Base-by-base conservation (phyloP, 768 basidiomycete genomes). In the Cyathus striatus region DNA sequence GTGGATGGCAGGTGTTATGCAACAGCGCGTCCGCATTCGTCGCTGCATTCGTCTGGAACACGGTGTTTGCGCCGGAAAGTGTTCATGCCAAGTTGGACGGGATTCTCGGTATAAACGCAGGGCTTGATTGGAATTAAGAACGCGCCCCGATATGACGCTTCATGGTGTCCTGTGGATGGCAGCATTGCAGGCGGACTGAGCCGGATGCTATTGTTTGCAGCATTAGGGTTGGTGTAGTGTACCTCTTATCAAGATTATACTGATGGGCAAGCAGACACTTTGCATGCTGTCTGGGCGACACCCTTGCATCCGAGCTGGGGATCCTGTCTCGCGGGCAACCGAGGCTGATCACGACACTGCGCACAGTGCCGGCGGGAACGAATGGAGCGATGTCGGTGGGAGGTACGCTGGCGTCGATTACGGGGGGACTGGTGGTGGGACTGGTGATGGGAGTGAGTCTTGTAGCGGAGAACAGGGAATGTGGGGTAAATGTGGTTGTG, bases 241-340 rank as follows among this genome's bases (percentile, higher is more conserved):
- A n/a, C 13, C 9, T 13, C 10, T 26, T 42, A 14, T 32, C 10
- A 32, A 27, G 7, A 13, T 12, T 12, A 9, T 37, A 23, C 18
- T 17, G 33, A 34, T 43, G 17, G 22, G 10, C 7, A n/a, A 7
- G 22, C 12, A 92, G 90, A 3, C 91, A 94, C 57, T 90, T 91
- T 60, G 83, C 83, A 2, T 92, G 88, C 61, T 91, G 87, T 57
- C 70, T 93, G 6, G 93, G 90, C 4, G 93, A 96, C 54, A 96
- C 93, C 0, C 78, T 97, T 2, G 92, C 92, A 1, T 94, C 90
- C 6, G 94, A 96, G 63, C 75, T 96, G 18, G 94, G 94, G 24
- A 92, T 96, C 49, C 71, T 96, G 33, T 86, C 91, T 20, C 59
- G 57, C 26, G 68, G 75, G 12, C 72, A 72, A 3, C 89, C 94